Evolutionary conservation across 2,329 filamentous ascomycete genomes (phyloP).

Genomic region (Colletotrichum gigasporum): DNA sequence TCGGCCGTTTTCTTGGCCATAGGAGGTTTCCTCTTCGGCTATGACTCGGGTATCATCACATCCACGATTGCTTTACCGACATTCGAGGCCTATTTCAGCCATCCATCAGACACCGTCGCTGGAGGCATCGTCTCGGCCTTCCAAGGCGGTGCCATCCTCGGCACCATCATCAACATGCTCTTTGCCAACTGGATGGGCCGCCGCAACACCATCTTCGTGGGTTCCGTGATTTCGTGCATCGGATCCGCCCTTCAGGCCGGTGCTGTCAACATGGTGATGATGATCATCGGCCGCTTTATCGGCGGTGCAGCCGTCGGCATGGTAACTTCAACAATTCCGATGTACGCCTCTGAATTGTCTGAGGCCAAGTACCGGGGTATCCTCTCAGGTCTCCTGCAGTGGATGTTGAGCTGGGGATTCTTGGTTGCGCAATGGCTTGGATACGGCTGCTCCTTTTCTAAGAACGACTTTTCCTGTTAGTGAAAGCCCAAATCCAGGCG

Average conservation of each 20-base stretch:
- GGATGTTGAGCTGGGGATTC: conserved; percentile 53
- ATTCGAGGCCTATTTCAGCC: conserved; percentile 51
- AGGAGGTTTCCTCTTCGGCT: conserved; percentile 49
- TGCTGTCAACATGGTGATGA: conserved; percentile 47
- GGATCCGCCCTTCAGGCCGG: conserved; percentile 44
- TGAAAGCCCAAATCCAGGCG: conserved; percentile 33
- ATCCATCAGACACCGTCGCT: conserved; percentile 40
- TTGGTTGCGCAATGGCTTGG: conserved; percentile 47
- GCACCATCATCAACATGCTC: conserved; percentile 40
- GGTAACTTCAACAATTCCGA: conserved; percentile 55
- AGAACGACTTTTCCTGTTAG: conserved; percentile 40
- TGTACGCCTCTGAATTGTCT: conserved; percentile 55
- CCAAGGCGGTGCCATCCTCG: conserved; percentile 38
- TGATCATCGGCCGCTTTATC: conserved; percentile 59
- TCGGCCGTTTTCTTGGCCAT: conserved; percentile 38
- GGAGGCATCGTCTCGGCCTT: conserved; percentile 40
- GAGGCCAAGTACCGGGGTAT: conserved; percentile 48
- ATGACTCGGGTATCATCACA: conserved; percentile 58
- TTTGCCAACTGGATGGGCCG: conserved; percentile 42
- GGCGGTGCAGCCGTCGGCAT: conserved; percentile 58
- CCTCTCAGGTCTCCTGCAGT: conserved; percentile 51
- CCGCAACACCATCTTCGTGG: conserved; percentile 41
- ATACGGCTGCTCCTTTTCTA: conserved; percentile 41
- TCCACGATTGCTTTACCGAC: conserved; percentile 37
- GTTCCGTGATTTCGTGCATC: conserved; percentile 40